A percentile compares a stretch with the other conserved stretches of the same genome.
These are phyloP conservation scores for Fusarium sp. DNA, from an alignment of 2,329 filamentous ascomycete species.

Conservation along the genomic window DNA sequence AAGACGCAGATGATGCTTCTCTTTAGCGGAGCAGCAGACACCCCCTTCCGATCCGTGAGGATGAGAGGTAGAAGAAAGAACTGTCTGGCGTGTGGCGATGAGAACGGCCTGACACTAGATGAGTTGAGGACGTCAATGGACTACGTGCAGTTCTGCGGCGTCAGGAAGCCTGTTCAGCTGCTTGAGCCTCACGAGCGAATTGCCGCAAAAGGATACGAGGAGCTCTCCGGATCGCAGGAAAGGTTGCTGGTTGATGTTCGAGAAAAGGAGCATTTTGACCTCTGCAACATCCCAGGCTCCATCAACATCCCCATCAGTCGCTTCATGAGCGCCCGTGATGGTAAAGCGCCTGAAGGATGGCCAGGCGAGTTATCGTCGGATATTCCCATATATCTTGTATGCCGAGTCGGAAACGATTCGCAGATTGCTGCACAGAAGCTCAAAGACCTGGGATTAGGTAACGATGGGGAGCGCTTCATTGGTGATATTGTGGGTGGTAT, in stretches of 20 bases:
- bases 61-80: slow-evolving; percentile 75
- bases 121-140: slow-evolving; percentile 74
- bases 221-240: slow-evolving; percentile 31
- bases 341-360: slow-evolving; percentile 51
- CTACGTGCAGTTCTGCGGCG: slow-evolving; percentile 88
- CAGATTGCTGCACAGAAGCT: slow-evolving; percentile 75
- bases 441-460: slow-evolving; percentile 67
- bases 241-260: slow-evolving; percentile 83
- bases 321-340: slow-evolving; percentile 64
- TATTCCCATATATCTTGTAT: slow-evolving; percentile 75
- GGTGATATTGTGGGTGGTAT: slow-evolving; percentile 79
- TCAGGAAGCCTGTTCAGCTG: slow-evolving; percentile 62
- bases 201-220: slow-evolving; percentile 69
- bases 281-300: slow-evolving; percentile 80
- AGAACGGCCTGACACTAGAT: slow-evolving; percentile 68
- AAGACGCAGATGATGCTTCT: slow-evolving; percentile 56
- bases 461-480: slow-evolving; percentile 66
- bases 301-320: slow-evolving; percentile 72
- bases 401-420: slow-evolving; percentile 81
- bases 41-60: slow-evolving; percentile 76
- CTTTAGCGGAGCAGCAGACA: slow-evolving; percentile 58
- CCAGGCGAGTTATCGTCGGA: slow-evolving; percentile 53
- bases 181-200: slow-evolving; percentile 75
- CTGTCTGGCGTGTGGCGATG: slow-evolving; percentile 80
- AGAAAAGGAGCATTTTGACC: slow-evolving; percentile 84